phyloP scores from a whole-genome alignment of 305 asterid genomes.

The Fraxinus xanthoxyloides region DNA sequence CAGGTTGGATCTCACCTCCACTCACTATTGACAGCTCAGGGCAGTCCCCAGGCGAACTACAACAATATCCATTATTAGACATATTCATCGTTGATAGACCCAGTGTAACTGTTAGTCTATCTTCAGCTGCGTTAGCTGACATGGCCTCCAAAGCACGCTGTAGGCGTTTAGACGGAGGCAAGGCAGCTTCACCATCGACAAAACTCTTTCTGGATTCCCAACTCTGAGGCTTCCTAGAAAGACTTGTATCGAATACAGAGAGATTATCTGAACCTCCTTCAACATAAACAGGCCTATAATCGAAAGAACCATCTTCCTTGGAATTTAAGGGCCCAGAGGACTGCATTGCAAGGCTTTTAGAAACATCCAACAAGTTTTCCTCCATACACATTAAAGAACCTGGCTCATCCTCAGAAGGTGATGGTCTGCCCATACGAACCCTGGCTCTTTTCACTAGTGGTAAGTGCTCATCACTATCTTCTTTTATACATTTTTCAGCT shows the following conservation, averaged over 20 bases:
- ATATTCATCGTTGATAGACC: conserved; percentile 38
- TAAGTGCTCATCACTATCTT: conserved; percentile 83
- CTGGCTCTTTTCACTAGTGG: conserved; percentile 94
- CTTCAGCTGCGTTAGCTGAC: conserved; percentile 91
- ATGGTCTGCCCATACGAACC: conserved; percentile 75
- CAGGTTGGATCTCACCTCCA: conserved; percentile 39
- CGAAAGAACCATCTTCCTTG: conserved; percentile 48
- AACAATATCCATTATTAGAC: conserved; percentile 34
- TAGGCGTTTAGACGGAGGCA: conserved; percentile 89
- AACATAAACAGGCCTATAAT: conserved; percentile 29
- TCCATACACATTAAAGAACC: conserved; percentile 36
- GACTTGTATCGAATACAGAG: conserved; percentile 37
- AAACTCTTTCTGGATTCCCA: conserved; percentile 56
- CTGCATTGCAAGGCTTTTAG: conserved; percentile 39
- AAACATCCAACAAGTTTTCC: conserved; percentile 42
- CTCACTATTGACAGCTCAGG: conserved; percentile 34
- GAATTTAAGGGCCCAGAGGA: conserved; percentile 32
- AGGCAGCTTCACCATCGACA: conserved; percentile 81
- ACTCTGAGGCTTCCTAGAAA: conserved; percentile 41
- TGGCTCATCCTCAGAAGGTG: conserved; percentile 44
- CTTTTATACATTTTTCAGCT: conserved; percentile 43
- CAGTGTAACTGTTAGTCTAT: conserved; percentile 43
- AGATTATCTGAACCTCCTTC: conserved; percentile 33
- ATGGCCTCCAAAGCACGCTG: conserved; percentile 97
- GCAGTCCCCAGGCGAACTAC: conserved; percentile 19